Conservation (phyloP, 2,329 filamentous ascomycete species). For the Metarhizium album region DNA sequence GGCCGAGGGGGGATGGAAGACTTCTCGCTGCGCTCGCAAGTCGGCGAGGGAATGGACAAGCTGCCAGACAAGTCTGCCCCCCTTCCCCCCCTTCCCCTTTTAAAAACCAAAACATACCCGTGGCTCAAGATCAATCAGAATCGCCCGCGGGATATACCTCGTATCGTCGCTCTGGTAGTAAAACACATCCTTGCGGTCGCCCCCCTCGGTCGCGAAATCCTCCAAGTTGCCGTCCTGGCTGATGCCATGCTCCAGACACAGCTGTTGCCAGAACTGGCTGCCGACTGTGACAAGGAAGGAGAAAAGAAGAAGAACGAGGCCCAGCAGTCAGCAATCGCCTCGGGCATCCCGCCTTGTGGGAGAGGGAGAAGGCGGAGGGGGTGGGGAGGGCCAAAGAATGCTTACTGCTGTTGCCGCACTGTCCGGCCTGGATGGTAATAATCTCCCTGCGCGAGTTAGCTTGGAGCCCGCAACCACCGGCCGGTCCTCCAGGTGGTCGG, state of each 20-base stretch:
- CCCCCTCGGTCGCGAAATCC: conserved; percentile 94
- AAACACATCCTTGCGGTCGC: conserved; percentile 97
- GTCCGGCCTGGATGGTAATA: conserved; percentile 96
- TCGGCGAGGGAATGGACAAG: neutral
- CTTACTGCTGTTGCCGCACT: conserved; percentile 98
- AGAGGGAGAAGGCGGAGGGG: neutral
- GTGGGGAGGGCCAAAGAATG: conserved; percentile 22
- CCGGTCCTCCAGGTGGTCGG: conserved; percentile 6
- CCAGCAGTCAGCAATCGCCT: too few relatives aligned
- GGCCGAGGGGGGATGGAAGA: too few relatives aligned
- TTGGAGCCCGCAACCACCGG: conserved; percentile 3
- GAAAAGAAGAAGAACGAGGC: too few relatives aligned
- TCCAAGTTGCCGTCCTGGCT: conserved; percentile 94
- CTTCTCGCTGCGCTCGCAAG: neutral
- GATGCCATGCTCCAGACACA: conserved; percentile 96
- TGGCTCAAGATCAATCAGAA: conserved; percentile 89
- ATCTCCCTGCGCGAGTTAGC: conserved; percentile 61
- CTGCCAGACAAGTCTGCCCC: too few relatives aligned
- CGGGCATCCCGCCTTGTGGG: too few relatives aligned
- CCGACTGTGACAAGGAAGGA: conserved; percentile 70
- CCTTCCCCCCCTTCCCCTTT: too few relatives aligned
- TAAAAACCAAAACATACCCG: conserved; percentile 41
- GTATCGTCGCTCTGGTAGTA: conserved; percentile 99
- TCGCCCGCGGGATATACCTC: conserved; percentile 91
- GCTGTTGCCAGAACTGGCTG: conserved; percentile 97